phyloP scores from a whole-genome alignment of 2,329 filamentous ascomycete genomes.

The Pseudogymnoascus sp. region DNA sequence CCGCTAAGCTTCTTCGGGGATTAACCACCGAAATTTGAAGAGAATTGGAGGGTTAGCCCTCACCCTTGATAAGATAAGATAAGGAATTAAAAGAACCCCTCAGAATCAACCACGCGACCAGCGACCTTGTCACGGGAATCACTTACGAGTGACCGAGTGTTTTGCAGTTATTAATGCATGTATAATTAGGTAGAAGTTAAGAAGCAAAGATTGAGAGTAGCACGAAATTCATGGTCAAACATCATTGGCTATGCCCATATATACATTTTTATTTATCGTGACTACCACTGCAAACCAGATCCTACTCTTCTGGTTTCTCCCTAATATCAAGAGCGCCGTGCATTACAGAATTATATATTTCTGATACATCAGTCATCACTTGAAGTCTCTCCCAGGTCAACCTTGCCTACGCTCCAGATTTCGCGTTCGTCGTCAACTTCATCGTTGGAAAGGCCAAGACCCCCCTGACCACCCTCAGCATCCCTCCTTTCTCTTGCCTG shows the following conservation, averaged over 20 bases:
- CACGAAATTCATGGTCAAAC: not conserved
- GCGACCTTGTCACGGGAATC: not conserved
- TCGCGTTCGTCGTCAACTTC: conserved; percentile 92
- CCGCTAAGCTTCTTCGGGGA: conserved; percentile 2
- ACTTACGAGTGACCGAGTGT: not conserved
- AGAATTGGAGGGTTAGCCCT: conserved; percentile 6
- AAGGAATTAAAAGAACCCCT: not conserved
- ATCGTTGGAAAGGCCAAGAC: conserved; percentile 78
- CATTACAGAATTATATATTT: not conserved
- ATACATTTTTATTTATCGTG: not conserved
- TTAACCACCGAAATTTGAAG: conserved; percentile 1
- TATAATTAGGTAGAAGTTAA: not conserved
- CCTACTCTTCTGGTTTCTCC: not conserved
- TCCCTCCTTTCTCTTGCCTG: conserved; percentile 86
- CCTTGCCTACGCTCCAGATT: conserved; percentile 88
- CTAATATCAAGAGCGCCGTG: not conserved
- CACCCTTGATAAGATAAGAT: conserved; percentile 4
- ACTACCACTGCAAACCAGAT: not conserved
- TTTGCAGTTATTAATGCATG: not conserved
- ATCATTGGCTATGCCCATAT: not conserved
- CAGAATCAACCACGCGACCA: conserved; percentile 4
- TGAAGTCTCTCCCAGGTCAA: conserved; percentile 62
- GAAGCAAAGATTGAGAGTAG: not conserved
- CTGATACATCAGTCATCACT: conserved; percentile 19
- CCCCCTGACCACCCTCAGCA: conserved; percentile 82